These are phyloP conservation scores for Colletotrichum viniferum DNA, from an alignment of 2,329 filamentous ascomycete species.

Conservation along the genomic window DNA sequence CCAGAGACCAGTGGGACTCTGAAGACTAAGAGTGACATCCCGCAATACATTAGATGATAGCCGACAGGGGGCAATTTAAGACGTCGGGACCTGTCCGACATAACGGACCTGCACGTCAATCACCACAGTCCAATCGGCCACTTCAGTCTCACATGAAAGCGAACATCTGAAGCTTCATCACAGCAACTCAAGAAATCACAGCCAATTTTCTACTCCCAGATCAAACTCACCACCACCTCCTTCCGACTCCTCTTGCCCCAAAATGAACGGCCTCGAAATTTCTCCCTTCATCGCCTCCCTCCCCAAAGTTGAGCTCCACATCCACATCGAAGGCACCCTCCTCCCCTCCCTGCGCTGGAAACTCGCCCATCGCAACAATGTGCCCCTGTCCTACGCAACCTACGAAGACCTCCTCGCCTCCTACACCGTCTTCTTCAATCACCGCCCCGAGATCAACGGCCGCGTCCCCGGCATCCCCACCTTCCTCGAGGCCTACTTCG, in stretches of 20 bases:
- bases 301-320: conserved; percentile 82
- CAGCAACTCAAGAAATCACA: neutral
- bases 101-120: neutral
- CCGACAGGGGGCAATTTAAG: neutral
- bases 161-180: neutral
- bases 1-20: neutral
- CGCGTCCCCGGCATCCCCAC: conserved; percentile 30
- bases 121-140: neutral
- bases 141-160: neutral
- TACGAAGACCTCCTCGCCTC: conserved; percentile 62
- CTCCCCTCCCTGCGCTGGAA: conserved; percentile 72
- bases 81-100: neutral
- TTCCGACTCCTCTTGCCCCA: neutral
- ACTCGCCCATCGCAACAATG: conserved; percentile 66
- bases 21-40: neutral
- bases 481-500: conserved; percentile 80
- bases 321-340: conserved; percentile 79
- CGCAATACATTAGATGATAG: neutral
- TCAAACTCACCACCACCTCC: neutral
- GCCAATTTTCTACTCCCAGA: neutral
- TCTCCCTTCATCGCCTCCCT: conserved; percentile 63
- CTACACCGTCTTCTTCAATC: conserved; percentile 53
- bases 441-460: conserved; percentile 41
- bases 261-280: conserved; percentile 33
- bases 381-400: conserved; percentile 70